Percentiles rank a stretch among this genome's conserved stretches.
phyloP scores from a whole-genome alignment of 2,329 filamentous ascomycete genomes.

The Knoxdaviesia proteae region DNA sequence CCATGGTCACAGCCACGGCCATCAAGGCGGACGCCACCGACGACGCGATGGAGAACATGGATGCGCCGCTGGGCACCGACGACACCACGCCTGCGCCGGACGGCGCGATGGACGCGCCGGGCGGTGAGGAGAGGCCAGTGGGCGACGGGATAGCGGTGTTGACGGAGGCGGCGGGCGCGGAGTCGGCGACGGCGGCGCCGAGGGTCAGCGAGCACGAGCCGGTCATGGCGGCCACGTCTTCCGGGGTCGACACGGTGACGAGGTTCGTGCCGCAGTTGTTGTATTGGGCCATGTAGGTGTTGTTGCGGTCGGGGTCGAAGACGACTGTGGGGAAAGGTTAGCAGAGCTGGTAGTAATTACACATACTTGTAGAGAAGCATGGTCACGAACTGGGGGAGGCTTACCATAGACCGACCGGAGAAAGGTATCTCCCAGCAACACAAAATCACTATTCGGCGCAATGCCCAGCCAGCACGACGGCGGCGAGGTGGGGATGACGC shows the following conservation, averaged over 20 bases:
- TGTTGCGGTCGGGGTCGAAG: constrained; percentile 27
- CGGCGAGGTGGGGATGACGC: constrained; percentile 6
- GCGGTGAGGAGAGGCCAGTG: too few relatives aligned
- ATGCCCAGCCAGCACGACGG: constrained; percentile 28
- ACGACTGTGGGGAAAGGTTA: constrained; percentile 14
- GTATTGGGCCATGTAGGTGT: constrained; percentile 28
- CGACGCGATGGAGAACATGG: too few relatives aligned
- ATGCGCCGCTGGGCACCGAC: too few relatives aligned
- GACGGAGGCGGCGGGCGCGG: not conserved
- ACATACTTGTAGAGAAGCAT: not conserved
- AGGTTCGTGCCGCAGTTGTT: constrained; percentile 21
- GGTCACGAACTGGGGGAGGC: constrained; percentile 3
- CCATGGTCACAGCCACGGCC: too few relatives aligned
- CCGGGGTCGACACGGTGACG: constrained; percentile 2
- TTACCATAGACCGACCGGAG: constrained; percentile 28
- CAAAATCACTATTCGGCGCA: constrained; percentile 22
- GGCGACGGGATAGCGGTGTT: not conserved
- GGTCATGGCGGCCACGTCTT: constrained; percentile 2
- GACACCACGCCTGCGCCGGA: too few relatives aligned
- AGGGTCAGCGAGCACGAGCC: constrained; percentile 2
- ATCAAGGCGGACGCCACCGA: too few relatives aligned
- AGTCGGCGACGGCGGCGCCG: not conserved
- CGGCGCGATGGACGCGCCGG: too few relatives aligned
- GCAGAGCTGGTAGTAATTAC: not conserved
- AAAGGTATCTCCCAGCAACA: constrained; percentile 32